phyloP scores from a whole-genome alignment of 805 yeast genomes.

The Saccharomycopsis vini region DNA sequence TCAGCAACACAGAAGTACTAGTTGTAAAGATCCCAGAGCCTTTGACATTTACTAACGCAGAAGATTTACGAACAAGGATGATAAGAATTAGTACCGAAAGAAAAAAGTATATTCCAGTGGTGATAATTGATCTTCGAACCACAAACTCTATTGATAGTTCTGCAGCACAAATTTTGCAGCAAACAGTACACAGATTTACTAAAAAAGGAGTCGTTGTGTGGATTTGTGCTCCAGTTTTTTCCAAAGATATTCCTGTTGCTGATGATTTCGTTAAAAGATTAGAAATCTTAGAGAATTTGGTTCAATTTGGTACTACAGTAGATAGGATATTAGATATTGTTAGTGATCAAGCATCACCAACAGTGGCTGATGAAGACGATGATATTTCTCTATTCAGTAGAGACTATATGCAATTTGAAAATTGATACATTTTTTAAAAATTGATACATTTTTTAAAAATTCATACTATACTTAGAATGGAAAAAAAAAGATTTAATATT shows the following conservation, averaged over 20 bases:
- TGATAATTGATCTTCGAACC: constrained; percentile 74
- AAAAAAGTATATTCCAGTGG: constrained; percentile 12
- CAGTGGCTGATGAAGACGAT: neutral
- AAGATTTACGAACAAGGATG: constrained; percentile 60
- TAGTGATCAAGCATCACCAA: neutral
- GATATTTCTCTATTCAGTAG: constrained; percentile 5
- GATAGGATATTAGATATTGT: neutral
- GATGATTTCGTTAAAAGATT: constrained; percentile 29
- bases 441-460: too few species aligned
- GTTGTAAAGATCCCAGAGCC: constrained; percentile 84
- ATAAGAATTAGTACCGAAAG: constrained; percentile 41
- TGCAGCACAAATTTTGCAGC: constrained; percentile 63
- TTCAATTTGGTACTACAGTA: constrained; percentile 24
- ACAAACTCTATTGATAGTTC: constrained; percentile 75
- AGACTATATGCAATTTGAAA: constrained; percentile 7
- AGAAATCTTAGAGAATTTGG: constrained; percentile 43
- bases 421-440: too few species aligned
- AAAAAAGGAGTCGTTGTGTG: constrained; percentile 1
- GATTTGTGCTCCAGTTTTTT: constrained; percentile 1
- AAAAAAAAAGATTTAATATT: too few species aligned
- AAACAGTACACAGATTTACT: constrained; percentile 47
- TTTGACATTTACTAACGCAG: constrained; percentile 76
- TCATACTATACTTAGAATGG: too few species aligned
- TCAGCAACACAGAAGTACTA: constrained; percentile 58
- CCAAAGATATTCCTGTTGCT: neutral